Evolutionary conservation across 2,329 filamentous ascomycete species (phyloP), one percentile per base, ranked within the genome.

Genomic region (Mycosphaerelloides madeirae): DNA sequence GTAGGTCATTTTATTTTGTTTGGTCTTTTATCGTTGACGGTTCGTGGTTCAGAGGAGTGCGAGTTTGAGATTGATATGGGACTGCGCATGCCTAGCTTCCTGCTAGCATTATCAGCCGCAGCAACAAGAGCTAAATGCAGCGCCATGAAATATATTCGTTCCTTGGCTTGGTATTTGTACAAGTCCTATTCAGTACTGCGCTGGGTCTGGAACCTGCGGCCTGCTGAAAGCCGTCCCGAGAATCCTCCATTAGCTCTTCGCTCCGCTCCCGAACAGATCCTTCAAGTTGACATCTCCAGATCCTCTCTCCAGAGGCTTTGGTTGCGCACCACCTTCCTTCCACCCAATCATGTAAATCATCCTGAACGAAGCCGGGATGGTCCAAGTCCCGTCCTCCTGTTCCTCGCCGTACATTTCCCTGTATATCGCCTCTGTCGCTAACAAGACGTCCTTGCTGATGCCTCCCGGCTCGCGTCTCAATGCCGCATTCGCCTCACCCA

Each of bases 271-370:
- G 15, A 86, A 65, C 14, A 95, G 74, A 65, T 97, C 90, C 66
- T 93, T 95, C 51, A 98, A 76, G 66, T 86, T 95, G 32, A 95
- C 71, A 62, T 95, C 76, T 8, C 87, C 93, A 53, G 84, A 95
- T 0, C 93, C 93, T 55, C 93, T 79, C 54, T 83, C 70, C 46
- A 97, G 69, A 4, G 93, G 90, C 67, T 91, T 75, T 2, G 83
- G 75, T 68, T 97, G 90, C 41, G 83, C 79, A 22, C 78, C 77
- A 2, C 86, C 84, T 55, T 90, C 86, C 64, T 91, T 94, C 93
- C 93, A 98, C 0, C 93, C 93, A 67, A 98, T 98, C 90, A 97
- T 96, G 67, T 93, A 95, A 50, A 98, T 96, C 57, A 95, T 77
- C 56, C 93, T 79, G 63, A 96, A 98, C 0, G 93, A 98, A 1